A percentile compares a stretch with the other conserved stretches of the same genome.
phyloP scores from a whole-genome alignment of 1,139 yeast genomes.

The Meyerozyma sp. region DNA sequence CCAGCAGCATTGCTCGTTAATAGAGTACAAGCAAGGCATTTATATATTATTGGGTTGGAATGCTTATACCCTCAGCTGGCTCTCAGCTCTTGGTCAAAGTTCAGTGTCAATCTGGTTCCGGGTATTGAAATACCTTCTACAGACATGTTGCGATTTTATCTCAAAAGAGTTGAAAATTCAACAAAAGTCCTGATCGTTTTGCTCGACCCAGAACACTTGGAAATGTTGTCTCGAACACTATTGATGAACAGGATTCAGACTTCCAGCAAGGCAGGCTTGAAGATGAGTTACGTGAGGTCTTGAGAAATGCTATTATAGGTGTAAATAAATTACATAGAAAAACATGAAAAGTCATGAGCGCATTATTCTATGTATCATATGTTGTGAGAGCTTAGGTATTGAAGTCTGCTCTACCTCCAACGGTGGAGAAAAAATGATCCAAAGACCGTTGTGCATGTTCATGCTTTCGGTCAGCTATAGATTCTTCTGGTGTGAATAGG shows the following conservation, averaged over 20 bases:
- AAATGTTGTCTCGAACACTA: neutral
- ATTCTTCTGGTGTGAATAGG: slow-evolving; percentile 19
- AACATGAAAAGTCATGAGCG: neutral
- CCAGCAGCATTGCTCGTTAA: neutral
- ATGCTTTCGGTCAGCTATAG: neutral
- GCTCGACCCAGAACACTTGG: neutral
- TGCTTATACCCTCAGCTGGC: slow-evolving; percentile 21
- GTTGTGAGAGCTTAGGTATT: neutral
- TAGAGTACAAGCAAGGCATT: neutral
- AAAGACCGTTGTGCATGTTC: neutral
- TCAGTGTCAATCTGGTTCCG: slow-evolving; percentile 6
- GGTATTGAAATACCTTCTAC: slow-evolving; percentile 9
- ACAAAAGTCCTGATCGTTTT: neutral
- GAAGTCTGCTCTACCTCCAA: neutral
- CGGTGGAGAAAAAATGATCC: neutral
- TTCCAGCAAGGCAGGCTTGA: neutral
- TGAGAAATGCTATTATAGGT: neutral
- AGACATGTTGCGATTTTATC: neutral
- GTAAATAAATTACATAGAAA: neutral
- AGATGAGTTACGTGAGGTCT: neutral
- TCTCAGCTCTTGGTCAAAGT: slow-evolving; percentile 4
- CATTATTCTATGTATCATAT: neutral
- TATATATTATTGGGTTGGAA: slow-evolving; percentile 20
- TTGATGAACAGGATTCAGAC: neutral
- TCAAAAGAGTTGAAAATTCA: neutral